Percentiles rank a stretch among this genome's conserved stretches.
phyloP scores from a whole-genome alignment of 306 rosid genomes.

The Trifolium dubium region DNA sequence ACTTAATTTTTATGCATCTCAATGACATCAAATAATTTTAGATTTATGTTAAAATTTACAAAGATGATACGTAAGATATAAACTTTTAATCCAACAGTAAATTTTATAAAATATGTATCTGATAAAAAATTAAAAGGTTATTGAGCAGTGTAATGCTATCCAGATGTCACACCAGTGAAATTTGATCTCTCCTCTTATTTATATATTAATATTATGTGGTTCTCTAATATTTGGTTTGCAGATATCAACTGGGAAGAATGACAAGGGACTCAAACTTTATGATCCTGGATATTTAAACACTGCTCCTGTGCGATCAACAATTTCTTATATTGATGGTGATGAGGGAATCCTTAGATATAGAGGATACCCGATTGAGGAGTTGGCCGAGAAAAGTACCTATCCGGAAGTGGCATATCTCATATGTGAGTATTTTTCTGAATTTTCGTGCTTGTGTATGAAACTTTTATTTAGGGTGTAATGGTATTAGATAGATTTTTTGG shows the following conservation, averaged over 20 bases:
- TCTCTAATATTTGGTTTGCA: conserved; percentile 35
- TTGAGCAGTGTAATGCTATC: background rate
- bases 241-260: conserved; percentile 72
- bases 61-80: background rate
- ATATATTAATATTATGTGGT: background rate
- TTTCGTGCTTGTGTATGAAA: background rate
- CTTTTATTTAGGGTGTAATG: background rate
- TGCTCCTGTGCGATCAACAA: conserved; percentile 82
- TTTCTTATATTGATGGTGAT: conserved; percentile 87
- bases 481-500: background rate
- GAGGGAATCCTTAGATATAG: conserved; percentile 90
- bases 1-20: background rate
- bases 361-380: conserved; percentile 87
- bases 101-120: background rate
- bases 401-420: conserved; percentile 87
- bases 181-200: background rate
- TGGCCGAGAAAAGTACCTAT: conserved; percentile 82
- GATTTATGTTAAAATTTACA: background rate
- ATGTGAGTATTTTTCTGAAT: conserved; percentile 54
- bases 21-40: background rate
- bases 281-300: conserved; percentile 94
- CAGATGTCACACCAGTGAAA: background rate
- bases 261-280: conserved; percentile 87
- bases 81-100: background rate
- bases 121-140: background rate